Conservation (phyloP, 139 green algal species). For the Chlamydomonas incerta region DNA sequence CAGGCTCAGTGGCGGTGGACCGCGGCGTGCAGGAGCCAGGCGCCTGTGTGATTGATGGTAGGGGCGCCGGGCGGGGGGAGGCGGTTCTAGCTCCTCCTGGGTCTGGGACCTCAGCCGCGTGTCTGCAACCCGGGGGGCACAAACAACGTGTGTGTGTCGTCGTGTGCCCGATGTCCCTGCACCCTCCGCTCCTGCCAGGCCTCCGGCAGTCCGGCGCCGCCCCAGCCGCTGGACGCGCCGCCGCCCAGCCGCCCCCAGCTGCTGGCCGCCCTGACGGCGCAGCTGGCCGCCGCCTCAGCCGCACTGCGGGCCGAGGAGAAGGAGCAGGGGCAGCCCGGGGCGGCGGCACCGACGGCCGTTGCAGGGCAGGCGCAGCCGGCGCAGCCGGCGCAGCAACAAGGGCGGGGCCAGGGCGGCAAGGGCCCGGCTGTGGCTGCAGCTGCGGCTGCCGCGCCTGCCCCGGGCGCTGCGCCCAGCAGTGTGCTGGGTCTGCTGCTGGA, state of each 20-base stretch:
- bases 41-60: too few relatives aligned
- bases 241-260: not conserved
- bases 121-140: too few relatives aligned
- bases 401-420: not conserved
- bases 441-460: not conserved
- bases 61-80: too few relatives aligned
- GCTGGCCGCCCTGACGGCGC: not conserved
- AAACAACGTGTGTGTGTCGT: too few relatives aligned
- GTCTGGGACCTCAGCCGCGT: too few relatives aligned
- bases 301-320: not conserved
- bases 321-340: not conserved
- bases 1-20: too few relatives aligned
- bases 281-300: not conserved
- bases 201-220: not conserved
- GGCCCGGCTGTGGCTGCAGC: not conserved
- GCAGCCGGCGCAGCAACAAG: not conserved
- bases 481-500: slow-evolving; percentile 1
- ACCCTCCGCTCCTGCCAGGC: too few relatives aligned
- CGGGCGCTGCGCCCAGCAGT: not conserved
- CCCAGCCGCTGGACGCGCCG: not conserved
- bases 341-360: not conserved
- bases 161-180: too few relatives aligned
- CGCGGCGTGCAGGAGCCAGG: too few relatives aligned
- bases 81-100: too few relatives aligned
- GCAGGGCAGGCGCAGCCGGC: not conserved